These are phyloP conservation scores for Verticillium zaregamsianum DNA, from an alignment of 2,329 filamentous ascomycete species.

Conservation along the genomic window DNA sequence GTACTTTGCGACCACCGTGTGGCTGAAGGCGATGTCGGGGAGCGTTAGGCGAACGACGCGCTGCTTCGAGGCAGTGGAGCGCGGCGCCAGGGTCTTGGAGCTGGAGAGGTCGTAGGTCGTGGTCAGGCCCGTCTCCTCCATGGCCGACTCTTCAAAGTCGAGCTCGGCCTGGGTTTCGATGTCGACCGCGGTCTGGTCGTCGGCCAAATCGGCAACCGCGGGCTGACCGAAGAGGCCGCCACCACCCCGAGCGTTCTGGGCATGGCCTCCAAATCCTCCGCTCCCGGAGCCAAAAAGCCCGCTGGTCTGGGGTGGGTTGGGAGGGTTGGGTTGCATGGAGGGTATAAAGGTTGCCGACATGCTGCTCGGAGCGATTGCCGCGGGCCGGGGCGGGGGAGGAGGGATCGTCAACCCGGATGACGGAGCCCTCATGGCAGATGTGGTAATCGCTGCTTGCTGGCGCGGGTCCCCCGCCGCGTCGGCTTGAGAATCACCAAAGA, in stretches of 20 bases:
- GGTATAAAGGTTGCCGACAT: too few species aligned
- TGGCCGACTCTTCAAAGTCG: constrained; percentile 46
- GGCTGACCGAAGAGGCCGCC: not conserved
- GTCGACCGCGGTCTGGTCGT: not conserved
- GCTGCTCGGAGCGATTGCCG: not conserved
- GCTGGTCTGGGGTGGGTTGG: not conserved
- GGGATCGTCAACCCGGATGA: too few species aligned
- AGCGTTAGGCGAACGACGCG: constrained; percentile 54
- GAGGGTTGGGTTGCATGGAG: too few species aligned
- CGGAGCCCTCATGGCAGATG: too few species aligned
- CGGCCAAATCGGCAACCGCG: not conserved
- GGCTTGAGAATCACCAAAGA: not conserved
- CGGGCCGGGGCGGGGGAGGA: not conserved
- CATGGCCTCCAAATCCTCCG: not conserved
- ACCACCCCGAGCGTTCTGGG: not conserved
- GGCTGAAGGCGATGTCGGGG: constrained; percentile 45
- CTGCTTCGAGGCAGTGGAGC: constrained; percentile 48
- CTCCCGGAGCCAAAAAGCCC: not conserved
- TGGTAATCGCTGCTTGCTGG: too few species aligned
- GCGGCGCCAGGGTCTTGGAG: constrained; percentile 50
- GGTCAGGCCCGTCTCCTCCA: constrained; percentile 57
- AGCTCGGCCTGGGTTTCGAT: constrained; percentile 22
- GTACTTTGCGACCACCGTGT: constrained; percentile 58
- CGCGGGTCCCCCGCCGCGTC: too few species aligned
- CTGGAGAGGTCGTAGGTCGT: constrained; percentile 58